These are phyloP conservation scores for Pythium coloratum DNA, from an alignment of 352 stramenopile species.

Conservation along the genomic window DNA sequence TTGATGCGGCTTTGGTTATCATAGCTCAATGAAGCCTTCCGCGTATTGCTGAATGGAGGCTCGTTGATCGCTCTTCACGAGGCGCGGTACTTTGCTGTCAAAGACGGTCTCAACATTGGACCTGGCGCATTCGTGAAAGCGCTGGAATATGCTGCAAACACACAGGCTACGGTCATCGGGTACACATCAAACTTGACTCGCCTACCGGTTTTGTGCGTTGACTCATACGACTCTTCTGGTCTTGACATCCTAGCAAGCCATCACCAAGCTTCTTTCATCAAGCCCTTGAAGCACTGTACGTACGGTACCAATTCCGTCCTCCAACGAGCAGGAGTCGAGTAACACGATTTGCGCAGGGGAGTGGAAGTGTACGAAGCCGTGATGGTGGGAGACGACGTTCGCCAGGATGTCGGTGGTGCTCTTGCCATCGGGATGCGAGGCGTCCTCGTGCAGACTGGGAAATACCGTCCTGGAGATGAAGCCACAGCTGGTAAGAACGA, in stretches of 20 bases:
- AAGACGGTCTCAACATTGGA: constrained; percentile 49
- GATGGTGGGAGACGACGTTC: constrained; percentile 64
- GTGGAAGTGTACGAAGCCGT: constrained; percentile 34
- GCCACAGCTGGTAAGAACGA: constrained; percentile 11
- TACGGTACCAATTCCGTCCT: background rate
- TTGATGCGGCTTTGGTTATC: background rate
- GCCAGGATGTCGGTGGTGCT: constrained; percentile 49
- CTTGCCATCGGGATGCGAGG: constrained; percentile 43
- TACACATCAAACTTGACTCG: constrained; percentile 12
- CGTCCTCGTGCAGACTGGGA: constrained; percentile 52
- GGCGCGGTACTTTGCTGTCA: constrained; percentile 48
- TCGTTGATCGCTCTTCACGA: constrained; percentile 56
- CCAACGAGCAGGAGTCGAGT: background rate
- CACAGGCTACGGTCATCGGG: constrained; percentile 48
- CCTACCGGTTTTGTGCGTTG: background rate
- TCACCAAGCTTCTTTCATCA: constrained; percentile 45
- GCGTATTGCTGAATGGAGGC: constrained; percentile 47
- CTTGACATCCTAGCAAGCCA: constrained; percentile 40
- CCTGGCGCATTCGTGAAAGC: constrained; percentile 56
- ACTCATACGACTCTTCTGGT: background rate
- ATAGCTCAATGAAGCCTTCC: constrained; percentile 60
- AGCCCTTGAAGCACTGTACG: constrained; percentile 47
- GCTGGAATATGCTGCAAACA: constrained; percentile 46
- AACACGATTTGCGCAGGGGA: constrained; percentile 21
- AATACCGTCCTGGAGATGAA: constrained; percentile 49